A percentile compares a stretch with the other conserved stretches of the same genome.
Evolutionary conservation across 208 protist species (phyloP).

Genomic region (Endotrypanum monterogeii): DNA sequence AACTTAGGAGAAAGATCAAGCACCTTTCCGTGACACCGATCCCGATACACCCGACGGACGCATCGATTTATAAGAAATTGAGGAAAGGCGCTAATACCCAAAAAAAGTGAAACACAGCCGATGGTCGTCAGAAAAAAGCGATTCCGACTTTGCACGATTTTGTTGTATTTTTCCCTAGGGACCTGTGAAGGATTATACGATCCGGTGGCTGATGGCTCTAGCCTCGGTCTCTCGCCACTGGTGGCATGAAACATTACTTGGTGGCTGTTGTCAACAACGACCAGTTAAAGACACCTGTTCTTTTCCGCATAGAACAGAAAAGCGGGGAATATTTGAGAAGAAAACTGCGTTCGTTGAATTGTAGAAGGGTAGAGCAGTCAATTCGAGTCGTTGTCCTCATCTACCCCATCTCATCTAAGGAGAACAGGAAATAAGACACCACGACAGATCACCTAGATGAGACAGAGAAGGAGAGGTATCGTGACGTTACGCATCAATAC

Average conservation of each 20-base stretch:
- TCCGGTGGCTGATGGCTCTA: constrained; percentile 17
- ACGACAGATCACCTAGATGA: not conserved
- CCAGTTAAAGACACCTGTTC: not conserved
- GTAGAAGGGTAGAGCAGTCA: no score
- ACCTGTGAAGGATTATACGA: constrained; percentile 54
- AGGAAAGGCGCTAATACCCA: constrained; percentile 47
- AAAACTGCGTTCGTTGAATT: not conserved
- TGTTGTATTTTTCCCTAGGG: constrained; percentile 79
- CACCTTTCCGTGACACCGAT: constrained; percentile 62
- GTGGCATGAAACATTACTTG: constrained; percentile 15
- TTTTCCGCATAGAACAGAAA: not conserved
- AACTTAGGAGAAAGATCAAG: constrained; percentile 85
- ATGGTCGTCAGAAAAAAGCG: constrained; percentile 63
- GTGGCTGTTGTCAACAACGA: not conserved
- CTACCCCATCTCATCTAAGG: no score
- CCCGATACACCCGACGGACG: constrained; percentile 45
- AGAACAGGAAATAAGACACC: not conserved
- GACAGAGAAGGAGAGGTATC: not conserved
- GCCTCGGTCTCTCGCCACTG: constrained; percentile 13
- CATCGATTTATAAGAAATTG: constrained; percentile 63
- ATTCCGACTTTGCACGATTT: constrained; percentile 65
- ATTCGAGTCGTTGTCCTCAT: not conserved
- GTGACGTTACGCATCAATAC: not conserved
- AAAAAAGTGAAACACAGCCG: constrained; percentile 38
- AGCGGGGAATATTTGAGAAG: not conserved